Percentiles rank a stretch among this genome's conserved stretches.
Conservation (phyloP, 352 stramenopile species). For the Halophytophthora polymorphica region DNA sequence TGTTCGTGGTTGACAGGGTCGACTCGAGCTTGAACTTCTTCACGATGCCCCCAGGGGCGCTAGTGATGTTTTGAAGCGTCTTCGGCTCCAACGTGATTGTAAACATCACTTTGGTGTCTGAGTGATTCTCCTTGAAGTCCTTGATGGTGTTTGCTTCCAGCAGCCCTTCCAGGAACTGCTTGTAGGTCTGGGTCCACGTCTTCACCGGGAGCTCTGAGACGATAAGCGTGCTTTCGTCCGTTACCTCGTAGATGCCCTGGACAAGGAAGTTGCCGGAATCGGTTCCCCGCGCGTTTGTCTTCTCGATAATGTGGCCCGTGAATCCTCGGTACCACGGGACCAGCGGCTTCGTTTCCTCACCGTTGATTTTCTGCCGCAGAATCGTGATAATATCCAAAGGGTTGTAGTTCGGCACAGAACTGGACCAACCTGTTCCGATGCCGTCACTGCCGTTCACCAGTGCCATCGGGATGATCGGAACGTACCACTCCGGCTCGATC, state of each 20-base stretch:
- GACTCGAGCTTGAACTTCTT: slow-evolving; percentile 96
- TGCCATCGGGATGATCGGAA: slow-evolving; percentile 96
- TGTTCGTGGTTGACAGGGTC: slow-evolving; percentile 94
- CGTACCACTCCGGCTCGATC: slow-evolving; percentile 92
- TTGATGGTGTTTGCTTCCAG: slow-evolving; percentile 86
- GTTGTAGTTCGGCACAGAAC: slow-evolving; percentile 92
- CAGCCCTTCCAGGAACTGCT: slow-evolving; percentile 91
- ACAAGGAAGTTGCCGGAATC: slow-evolving; percentile 79
- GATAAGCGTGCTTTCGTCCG: slow-evolving; percentile 86
- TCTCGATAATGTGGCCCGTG: slow-evolving; percentile 82
- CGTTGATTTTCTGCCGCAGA: slow-evolving; percentile 62
- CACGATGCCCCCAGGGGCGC: slow-evolving; percentile 73
- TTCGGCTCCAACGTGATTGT: slow-evolving; percentile 81
- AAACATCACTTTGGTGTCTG: slow-evolving; percentile 91
- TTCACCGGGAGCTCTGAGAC: slow-evolving; percentile 97
- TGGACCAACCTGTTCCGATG: slow-evolving; percentile 97
- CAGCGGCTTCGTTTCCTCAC: slow-evolving; percentile 54
- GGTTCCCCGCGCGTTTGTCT: slow-evolving; percentile 45
- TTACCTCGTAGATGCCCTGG: slow-evolving; percentile 79
- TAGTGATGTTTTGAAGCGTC: slow-evolving; percentile 62
- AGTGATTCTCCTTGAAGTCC: slow-evolving; percentile 93
- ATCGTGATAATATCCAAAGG: slow-evolving; percentile 86
- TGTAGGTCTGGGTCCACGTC: slow-evolving; percentile 96
- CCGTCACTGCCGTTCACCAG: slow-evolving; percentile 96
- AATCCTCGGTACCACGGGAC: slow-evolving; percentile 93